phyloP scores from a whole-genome alignment of 2,329 filamentous ascomycete genomes.

The Colletotrichum plurivorum region DNA sequence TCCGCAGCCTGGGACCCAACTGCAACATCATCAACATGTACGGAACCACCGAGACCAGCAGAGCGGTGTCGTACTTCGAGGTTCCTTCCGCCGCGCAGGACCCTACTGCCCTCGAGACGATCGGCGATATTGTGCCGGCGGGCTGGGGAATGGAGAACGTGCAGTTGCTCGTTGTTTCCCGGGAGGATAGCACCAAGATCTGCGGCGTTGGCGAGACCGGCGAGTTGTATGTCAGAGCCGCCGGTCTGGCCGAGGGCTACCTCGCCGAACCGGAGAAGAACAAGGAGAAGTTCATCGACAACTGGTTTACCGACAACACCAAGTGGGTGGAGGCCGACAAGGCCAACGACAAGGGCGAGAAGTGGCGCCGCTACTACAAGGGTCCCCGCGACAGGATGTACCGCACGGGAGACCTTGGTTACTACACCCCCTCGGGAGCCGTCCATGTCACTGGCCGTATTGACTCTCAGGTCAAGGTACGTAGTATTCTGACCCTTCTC shows the following conservation, averaged over 20 bases:
- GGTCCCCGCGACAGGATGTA: constrained; percentile 91
- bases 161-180: constrained; percentile 87
- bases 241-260: constrained; percentile 80
- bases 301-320: constrained; percentile 75
- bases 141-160: constrained; percentile 91
- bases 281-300: constrained; percentile 82
- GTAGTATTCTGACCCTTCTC: constrained; percentile 57
- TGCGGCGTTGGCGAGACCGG: constrained; percentile 87
- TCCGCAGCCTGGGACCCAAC: constrained; percentile 84
- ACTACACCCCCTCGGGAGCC: constrained; percentile 73
- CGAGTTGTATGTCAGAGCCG: constrained; percentile 87
- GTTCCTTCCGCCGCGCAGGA: constrained; percentile 77
- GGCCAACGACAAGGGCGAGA: constrained; percentile 60
- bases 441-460: constrained; percentile 83
- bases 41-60: constrained; percentile 80
- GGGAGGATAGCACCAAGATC: constrained; percentile 71
- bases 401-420: constrained; percentile 87
- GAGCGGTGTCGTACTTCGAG: constrained; percentile 79
- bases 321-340: constrained; percentile 3
- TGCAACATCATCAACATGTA: constrained; percentile 88
- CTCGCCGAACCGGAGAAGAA: constrained; percentile 58
- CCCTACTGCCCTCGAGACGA: constrained; percentile 61
- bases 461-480: constrained; percentile 94
- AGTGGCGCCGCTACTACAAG: constrained; percentile 84
- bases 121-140: constrained; percentile 80